Percentiles rank a stretch among this genome's conserved stretches.
phyloP scores from a whole-genome alignment of 2,329 filamentous ascomycete species.

The Tolypocladium inflatum region DNA sequence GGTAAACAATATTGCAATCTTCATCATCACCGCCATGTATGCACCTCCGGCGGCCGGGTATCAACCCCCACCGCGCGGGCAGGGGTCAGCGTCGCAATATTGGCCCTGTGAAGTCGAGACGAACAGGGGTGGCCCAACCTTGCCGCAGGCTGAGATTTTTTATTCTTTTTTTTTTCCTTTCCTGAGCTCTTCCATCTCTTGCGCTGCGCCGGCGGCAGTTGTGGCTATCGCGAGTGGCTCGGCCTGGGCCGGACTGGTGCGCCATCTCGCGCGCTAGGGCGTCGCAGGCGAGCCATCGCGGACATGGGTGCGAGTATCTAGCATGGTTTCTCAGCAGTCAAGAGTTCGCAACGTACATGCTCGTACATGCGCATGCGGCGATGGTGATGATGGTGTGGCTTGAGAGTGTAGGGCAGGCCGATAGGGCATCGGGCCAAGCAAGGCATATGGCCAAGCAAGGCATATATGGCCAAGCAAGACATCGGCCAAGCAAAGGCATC shows the following conservation, averaged over 20 bases:
- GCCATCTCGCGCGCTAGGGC: background rate
- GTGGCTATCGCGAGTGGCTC: background rate
- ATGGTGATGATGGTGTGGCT: background rate
- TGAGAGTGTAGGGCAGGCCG: background rate
- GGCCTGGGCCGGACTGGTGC: background rate
- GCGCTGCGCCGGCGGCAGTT: background rate
- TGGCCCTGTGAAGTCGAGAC: background rate
- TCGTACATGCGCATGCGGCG: background rate
- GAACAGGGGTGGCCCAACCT: background rate
- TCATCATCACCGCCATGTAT: background rate
- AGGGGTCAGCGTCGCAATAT: slow-evolving; percentile 1
- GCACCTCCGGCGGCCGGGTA: background rate
- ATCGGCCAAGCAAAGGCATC: no score
- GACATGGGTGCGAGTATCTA: background rate
- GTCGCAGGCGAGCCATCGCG: background rate
- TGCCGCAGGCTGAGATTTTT: background rate
- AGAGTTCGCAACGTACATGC: background rate
- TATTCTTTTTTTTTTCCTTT: background rate
- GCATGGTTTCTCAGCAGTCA: background rate
- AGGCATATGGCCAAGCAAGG: no score
- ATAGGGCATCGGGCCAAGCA: background rate
- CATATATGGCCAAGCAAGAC: no score
- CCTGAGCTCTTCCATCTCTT: background rate
- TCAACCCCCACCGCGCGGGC: background rate
- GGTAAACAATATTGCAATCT: background rate